Base-by-base conservation (phyloP, 768 basidiomycete species). In the Boletus subcaerulescens region DNA sequence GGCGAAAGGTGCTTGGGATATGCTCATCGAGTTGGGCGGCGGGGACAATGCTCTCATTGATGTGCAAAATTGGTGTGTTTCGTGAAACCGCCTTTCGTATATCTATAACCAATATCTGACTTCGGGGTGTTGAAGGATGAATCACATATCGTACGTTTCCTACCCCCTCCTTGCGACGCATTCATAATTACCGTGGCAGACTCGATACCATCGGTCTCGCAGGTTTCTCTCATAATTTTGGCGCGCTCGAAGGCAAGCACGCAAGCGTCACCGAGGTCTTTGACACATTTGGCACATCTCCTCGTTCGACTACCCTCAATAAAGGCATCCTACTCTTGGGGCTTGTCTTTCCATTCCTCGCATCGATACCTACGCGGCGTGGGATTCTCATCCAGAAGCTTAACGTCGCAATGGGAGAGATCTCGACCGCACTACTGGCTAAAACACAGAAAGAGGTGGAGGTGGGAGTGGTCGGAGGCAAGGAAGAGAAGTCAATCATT, bases 181-280 rank as follows among this genome's bases (percentile, higher is more conserved):
- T 10, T 3, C 31, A 17, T 48, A 3, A 24, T 15, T 10, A 12
- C 3, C 7, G 17, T 35, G 17, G 1, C n/a, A 83, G 82, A 12
- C 69, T 85, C 5, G 84, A 86, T 59, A 76, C 73, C 1, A 73
- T 85, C 48, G 82, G 84, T 10, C 79, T 84, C 36, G 81, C 80
- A 8, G 81, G 82, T 0, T 85, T 85, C 53, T 78, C 79, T 5
- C 78, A 85, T 58, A 72, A 83, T 60, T 86, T 86, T 56, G 75
- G 75, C 15, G 66, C 78, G 0, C 72, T 85, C 3, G 75, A 79
- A 9, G 82, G 83, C 2, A 74, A 80, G 50, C 64, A 62, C 18
- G 68, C 78, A 3, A 54, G 72, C 3, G 72, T 83, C 7, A 68
- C 73, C 3, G 70, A 75, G 7, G 67, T 73, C 5, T 76, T 81